Evolutionary conservation across 345 rosid genomes (phyloP).

Genomic region (Hibiscus trionum): DNA sequence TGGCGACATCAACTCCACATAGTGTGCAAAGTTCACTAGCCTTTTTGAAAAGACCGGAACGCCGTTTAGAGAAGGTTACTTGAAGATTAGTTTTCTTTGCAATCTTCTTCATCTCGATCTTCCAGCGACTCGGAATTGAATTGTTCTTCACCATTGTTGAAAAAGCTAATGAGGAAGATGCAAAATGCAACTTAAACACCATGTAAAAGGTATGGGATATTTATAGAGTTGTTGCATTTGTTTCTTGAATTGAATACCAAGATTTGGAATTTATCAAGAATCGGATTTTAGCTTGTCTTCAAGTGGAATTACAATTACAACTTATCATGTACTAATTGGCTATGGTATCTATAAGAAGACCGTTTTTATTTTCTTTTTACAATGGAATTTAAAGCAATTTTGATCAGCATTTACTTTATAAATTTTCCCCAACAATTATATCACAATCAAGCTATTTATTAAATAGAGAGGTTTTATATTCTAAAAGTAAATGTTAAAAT

Average conservation of each 20-base stretch:
- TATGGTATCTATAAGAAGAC: not conserved
- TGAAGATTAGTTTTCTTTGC: slow-evolving; percentile 29
- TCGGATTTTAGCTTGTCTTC: not conserved
- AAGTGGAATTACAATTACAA: not conserved
- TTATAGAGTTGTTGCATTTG: not conserved
- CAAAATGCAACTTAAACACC: not conserved
- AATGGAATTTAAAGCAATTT: no score
- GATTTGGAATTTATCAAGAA: not conserved
- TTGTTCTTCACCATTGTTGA: slow-evolving; percentile 5
- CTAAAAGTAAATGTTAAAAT: no score
- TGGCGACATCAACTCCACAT: slow-evolving; percentile 31
- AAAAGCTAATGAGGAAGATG: not conserved
- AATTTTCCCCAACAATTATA: no score
- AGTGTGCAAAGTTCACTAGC: slow-evolving; percentile 51
- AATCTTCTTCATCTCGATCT: slow-evolving; percentile 21
- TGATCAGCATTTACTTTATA: no score
- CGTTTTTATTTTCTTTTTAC: no score
- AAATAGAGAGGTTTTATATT: no score
- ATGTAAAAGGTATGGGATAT: not conserved
- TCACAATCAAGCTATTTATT: no score
- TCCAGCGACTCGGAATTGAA: slow-evolving; percentile 23
- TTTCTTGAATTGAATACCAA: not conserved
- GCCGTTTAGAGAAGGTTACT: slow-evolving; percentile 55
- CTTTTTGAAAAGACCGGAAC: slow-evolving; percentile 45
- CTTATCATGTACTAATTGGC: not conserved